Evolutionary conservation across 208 protist species (phyloP).

Genomic region (Porcisia hertigi): DNA sequence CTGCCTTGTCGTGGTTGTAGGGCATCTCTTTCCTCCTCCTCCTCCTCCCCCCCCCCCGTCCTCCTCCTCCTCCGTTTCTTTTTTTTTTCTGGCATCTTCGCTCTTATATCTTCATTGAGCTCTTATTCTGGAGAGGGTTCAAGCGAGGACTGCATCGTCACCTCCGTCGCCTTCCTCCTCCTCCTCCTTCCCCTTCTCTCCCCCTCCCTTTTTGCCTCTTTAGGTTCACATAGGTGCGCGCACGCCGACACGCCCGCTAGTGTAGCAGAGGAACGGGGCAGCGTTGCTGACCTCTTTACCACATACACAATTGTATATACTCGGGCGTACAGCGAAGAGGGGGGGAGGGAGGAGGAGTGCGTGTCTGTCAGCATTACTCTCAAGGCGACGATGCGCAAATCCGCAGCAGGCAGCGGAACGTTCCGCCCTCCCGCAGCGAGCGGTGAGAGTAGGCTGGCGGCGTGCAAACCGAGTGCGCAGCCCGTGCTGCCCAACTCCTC

Average conservation of each 20-base stretch:
- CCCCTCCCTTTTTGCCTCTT: neutral
- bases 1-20: neutral
- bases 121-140: neutral
- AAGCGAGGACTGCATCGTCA: neutral
- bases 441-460: constrained; percentile 10
- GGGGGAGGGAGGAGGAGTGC: neutral
- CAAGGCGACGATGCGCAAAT: constrained; percentile 16
- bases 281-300: neutral
- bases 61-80: neutral
- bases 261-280: neutral
- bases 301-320: too few relatives aligned
- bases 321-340: too few relatives aligned
- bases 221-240: neutral
- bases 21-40: too few relatives aligned
- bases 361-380: neutral
- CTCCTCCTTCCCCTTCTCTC: too few relatives aligned
- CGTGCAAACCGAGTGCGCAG: constrained; percentile 11
- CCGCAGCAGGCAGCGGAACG: constrained; percentile 22
- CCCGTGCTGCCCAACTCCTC: constrained; percentile 17
- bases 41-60: neutral
- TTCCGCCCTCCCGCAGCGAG: constrained; percentile 40
- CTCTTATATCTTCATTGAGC: neutral
- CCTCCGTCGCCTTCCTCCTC: neutral
- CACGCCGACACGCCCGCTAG: neutral
- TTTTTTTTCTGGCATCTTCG: neutral